These are phyloP conservation scores for Ophiostoma australiae DNA, from an alignment of 2,329 filamentous ascomycete species.

Conservation along the genomic window DNA sequence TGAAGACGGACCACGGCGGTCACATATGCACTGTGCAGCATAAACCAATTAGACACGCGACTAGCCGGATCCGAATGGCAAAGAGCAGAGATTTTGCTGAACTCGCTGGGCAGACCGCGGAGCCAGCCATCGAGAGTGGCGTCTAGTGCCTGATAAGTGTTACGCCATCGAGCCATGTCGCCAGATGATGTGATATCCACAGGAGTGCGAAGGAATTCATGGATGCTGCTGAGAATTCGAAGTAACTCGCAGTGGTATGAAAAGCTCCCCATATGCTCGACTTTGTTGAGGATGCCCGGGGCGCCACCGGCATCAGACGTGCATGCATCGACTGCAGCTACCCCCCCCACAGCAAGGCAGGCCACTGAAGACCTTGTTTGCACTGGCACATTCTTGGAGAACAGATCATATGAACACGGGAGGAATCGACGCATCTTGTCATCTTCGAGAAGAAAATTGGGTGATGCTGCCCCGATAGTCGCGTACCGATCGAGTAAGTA, in stretches of 20 bases:
- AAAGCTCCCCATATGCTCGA: conserved; percentile 80
- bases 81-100: conserved; percentile 74
- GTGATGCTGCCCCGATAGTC: conserved; percentile 43
- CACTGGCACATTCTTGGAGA: conserved; percentile 75
- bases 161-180: conserved; percentile 86
- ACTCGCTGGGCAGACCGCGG: conserved; percentile 74
- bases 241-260: conserved; percentile 87
- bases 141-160: conserved; percentile 78
- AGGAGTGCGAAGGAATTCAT: conserved; percentile 80
- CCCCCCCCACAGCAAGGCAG: conserved; percentile 26
- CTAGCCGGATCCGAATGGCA: conserved; percentile 64
- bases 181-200: conserved; percentile 78
- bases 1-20: conserved; percentile 85
- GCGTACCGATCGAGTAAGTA: conserved; percentile 90
- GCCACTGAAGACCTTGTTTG: conserved; percentile 64
- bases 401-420: conserved; percentile 82
- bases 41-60: conserved; percentile 78
- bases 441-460: conserved; percentile 72
- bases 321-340: conserved; percentile 7
- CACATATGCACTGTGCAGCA: conserved; percentile 85
- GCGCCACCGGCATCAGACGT: conserved; percentile 31
- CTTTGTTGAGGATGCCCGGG: conserved; percentile 43
- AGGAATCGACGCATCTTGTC: conserved; percentile 81
- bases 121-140: conserved; percentile 77
- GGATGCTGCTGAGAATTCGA: conserved; percentile 78